Base-by-base conservation (phyloP, 192 early-diverging fungal genomes). In the Backusella parvicylindrica region DNA sequence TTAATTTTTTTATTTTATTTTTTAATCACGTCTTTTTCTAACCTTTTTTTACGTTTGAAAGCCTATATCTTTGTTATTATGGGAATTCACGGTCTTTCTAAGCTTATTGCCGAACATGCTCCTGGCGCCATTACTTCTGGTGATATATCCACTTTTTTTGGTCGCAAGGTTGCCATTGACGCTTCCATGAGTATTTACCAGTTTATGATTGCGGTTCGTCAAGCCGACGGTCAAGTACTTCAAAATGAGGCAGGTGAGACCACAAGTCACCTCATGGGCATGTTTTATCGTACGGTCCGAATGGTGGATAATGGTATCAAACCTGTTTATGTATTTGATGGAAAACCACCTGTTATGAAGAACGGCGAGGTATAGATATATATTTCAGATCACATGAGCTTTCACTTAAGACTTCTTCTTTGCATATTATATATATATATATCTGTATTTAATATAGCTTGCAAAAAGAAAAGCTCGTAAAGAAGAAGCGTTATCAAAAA, bases 101-200 rank as follows among this genome's bases (percentile, higher is more conserved):
- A 98, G 82, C 91, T 99, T 53, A 96, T 99, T 65, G 89, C 90
- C 41, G 97, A 98, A 86, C 83, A 95, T 79, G 96, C 95, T 13
- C 92, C 95, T n/a, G 75, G 77, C 21, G 95, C 96, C 5, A 89
- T 95, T 70, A 93, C 91, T 49, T 89, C 87, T n/a, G 90, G 91
- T 60, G 92, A 93, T 63, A 93, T 96, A 79, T 91, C 93, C 74
- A 94, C 90, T 80, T 94, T 91, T 41, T 96, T 97, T 79, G 95
- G 97, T 1, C 91, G 95, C 68, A 98, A 97, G 75, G 93, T 99
- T 6, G 98, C 98, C 21, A 93, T 99, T 53, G 98, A 99, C 77
- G 98, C 98, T 23, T 98, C 96, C 15, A 99, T 96, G 90, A 92
- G 93, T 53, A 92, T 99, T 63, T 99, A 99, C 81, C 98, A 99